Percentiles rank a stretch among this genome's conserved stretches.
Evolutionary conservation across 345 rosid species (phyloP).

Genomic region (Ceriops decandra): DNA sequence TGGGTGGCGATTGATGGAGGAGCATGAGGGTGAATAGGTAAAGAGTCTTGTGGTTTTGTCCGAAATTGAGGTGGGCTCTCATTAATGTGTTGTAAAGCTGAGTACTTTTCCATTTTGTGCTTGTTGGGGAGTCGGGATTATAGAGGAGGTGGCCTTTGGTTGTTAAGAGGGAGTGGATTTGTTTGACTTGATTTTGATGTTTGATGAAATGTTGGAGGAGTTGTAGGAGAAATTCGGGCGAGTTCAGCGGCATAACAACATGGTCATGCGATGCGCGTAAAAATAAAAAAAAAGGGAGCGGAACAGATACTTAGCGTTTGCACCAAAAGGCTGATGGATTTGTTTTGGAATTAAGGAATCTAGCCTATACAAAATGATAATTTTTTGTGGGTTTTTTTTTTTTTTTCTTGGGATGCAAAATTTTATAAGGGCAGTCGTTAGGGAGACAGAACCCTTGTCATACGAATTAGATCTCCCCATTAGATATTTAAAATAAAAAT

Average conservation of each 20-base stretch:
- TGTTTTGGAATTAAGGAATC: too few relatives aligned
- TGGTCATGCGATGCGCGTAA: too few relatives aligned
- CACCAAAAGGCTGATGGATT: too few relatives aligned
- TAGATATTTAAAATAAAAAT: too few relatives aligned
- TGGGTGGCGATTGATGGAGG: slow-evolving; percentile 38
- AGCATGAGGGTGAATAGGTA: slow-evolving; percentile 61
- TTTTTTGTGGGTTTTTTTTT: too few relatives aligned
- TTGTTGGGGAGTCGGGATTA: neutral
- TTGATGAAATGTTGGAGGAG: slow-evolving; percentile 47
- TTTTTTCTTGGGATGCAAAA: too few relatives aligned
- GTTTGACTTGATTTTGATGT: slow-evolving; percentile 41
- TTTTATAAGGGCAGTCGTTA: too few relatives aligned
- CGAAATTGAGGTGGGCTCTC: slow-evolving; percentile 49
- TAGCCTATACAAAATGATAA: too few relatives aligned
- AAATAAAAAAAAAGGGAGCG: too few relatives aligned
- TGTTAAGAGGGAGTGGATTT: slow-evolving; percentile 49
- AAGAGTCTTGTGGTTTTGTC: slow-evolving; percentile 34
- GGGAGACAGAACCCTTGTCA: too few relatives aligned
- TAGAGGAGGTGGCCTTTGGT: slow-evolving; percentile 30
- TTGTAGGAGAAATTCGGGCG: slow-evolving; percentile 41
- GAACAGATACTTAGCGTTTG: too few relatives aligned
- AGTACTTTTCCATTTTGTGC: slow-evolving; percentile 37
- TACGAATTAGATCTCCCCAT: too few relatives aligned
- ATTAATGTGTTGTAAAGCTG: slow-evolving; percentile 56
- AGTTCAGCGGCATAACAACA: slow-evolving; percentile 16